A percentile compares a stretch with the other conserved stretches of the same genome.
These are phyloP conservation scores for Fraxinus excelsior DNA, from an alignment of 257 asterid genomes.

Conservation along the genomic window DNA sequence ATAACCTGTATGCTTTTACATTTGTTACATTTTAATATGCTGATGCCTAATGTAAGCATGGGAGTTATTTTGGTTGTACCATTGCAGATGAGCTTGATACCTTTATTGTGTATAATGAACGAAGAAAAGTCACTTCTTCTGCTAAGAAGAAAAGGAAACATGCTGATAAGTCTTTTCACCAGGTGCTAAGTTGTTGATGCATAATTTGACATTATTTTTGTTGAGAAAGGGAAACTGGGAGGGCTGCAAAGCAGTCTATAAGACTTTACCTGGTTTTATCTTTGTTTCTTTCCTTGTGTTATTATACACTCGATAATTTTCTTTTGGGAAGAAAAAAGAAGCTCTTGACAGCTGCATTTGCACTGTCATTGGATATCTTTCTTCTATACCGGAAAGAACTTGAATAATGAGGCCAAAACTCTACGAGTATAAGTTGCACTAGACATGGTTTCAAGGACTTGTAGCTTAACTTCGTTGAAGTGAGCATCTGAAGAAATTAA, in stretches of 20 bases:
- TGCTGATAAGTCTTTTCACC: slow-evolving; percentile 71
- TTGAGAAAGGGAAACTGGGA: slow-evolving; percentile 12
- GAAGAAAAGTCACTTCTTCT: slow-evolving; percentile 96
- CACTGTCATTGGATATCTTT: not conserved
- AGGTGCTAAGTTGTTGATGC: slow-evolving; percentile 53
- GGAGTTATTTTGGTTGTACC: slow-evolving; percentile 20
- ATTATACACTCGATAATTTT: slow-evolving; percentile 14
- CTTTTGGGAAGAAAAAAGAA: slow-evolving; percentile 8
- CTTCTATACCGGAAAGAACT: slow-evolving; percentile 1
- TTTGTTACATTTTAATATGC: slow-evolving; percentile 16
- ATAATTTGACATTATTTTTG: slow-evolving; percentile 16
- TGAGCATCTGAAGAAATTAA: not conserved
- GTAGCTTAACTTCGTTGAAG: slow-evolving; percentile 7
- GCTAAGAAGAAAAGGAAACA: slow-evolving; percentile 86
- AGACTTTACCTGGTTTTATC: slow-evolving; percentile 19
- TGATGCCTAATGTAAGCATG: slow-evolving; percentile 17
- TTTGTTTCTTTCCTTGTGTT: slow-evolving; percentile 2
- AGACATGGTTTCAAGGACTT: slow-evolving; percentile 8
- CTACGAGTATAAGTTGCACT: slow-evolving; percentile 14
- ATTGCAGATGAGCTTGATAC: slow-evolving; percentile 85
- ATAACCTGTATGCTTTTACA: slow-evolving; percentile 9
- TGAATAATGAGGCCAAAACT: slow-evolving; percentile 12
- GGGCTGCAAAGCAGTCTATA: not conserved
- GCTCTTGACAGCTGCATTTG: slow-evolving; percentile 15
- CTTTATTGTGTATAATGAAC: slow-evolving; percentile 77